These are phyloP conservation scores for Amaranthus cruentus DNA, from an alignment of 148 eudicot genomes.

Conservation along the genomic window DNA sequence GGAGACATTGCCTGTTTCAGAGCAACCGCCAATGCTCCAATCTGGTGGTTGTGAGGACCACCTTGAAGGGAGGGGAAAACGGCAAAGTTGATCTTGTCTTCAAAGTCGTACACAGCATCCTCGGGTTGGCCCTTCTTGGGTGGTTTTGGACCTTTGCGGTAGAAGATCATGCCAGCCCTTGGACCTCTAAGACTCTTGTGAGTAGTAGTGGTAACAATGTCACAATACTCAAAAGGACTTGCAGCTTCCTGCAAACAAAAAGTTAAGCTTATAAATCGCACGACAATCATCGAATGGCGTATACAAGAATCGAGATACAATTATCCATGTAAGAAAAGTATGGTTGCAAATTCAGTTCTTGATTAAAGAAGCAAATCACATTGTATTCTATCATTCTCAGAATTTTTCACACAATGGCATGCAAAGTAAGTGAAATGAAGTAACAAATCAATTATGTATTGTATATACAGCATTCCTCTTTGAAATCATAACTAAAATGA, in stretches of 20 bases:
- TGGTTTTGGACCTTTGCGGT: slow-evolving; percentile 93
- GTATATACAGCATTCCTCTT: no score
- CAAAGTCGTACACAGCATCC: slow-evolving; percentile 82
- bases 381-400: no score
- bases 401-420: no score
- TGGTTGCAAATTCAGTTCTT: no score
- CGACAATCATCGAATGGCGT: neutral
- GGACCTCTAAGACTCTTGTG: slow-evolving; percentile 98
- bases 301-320: no score
- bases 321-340: no score
- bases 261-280: neutral
- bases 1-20: slow-evolving; percentile 81
- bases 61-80: slow-evolving; percentile 97
- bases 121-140: slow-evolving; percentile 97
- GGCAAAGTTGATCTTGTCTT: slow-evolving; percentile 92
- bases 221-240: slow-evolving; percentile 92
- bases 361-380: no score
- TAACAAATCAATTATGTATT: no score
- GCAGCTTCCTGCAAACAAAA: slow-evolving; percentile 68
- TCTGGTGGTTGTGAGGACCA: slow-evolving; percentile 98
- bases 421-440: no score
- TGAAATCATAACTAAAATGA: no score
- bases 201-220: slow-evolving; percentile 86
- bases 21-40: slow-evolving; percentile 95
- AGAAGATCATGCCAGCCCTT: slow-evolving; percentile 96